Evolutionary conservation across 139 green algal genomes (phyloP).

Genomic region (Zygnema cylindricum): DNA sequence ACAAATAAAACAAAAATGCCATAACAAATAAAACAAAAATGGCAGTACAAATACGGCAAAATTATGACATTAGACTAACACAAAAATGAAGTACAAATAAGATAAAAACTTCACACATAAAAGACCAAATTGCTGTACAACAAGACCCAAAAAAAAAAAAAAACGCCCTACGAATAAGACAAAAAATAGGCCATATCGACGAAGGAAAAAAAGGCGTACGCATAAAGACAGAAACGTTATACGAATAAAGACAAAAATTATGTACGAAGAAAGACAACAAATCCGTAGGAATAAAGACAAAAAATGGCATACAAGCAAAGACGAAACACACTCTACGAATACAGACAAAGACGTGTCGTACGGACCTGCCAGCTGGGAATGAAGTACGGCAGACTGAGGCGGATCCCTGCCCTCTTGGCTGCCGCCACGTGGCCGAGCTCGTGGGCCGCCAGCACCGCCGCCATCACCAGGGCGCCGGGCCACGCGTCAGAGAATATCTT

Average conservation of each 20-base stretch:
- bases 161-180: too few species aligned
- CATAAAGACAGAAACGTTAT: too few species aligned
- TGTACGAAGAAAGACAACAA: neutral
- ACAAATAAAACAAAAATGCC: slow-evolving; percentile 7
- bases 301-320: neutral
- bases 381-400: slow-evolving; percentile 79
- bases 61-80: too few species aligned
- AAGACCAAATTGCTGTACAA: too few species aligned
- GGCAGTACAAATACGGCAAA: neutral
- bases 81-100: too few species aligned
- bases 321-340: neutral
- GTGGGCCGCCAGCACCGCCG: slow-evolving; percentile 62
- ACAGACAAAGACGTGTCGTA: slow-evolving; percentile 65
- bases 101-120: too few species aligned
- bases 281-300: neutral
- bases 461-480: slow-evolving; percentile 1
- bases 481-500: slow-evolving; percentile 23
- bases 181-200: too few species aligned
- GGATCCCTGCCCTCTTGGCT: slow-evolving; percentile 68
- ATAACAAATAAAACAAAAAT: neutral
- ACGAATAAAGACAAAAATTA: too few species aligned
- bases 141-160: too few species aligned
- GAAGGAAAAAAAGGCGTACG: too few species aligned
- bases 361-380: slow-evolving; percentile 69
- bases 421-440: slow-evolving; percentile 73